phyloP scores from a whole-genome alignment of 2,329 filamentous ascomycete genomes.

The Fusarium falciforme region DNA sequence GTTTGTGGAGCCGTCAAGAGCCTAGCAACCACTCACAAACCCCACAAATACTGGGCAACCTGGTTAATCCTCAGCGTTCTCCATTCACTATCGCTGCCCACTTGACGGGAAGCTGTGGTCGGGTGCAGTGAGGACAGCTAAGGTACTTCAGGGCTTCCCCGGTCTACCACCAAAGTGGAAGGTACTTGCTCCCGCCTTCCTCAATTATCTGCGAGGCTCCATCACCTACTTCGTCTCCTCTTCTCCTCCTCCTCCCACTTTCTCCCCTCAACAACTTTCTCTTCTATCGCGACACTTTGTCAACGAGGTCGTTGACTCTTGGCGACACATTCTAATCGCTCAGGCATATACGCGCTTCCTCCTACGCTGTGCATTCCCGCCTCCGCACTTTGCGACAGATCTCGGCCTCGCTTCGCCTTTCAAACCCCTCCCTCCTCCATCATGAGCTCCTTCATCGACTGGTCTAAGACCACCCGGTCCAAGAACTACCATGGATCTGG shows the following conservation, averaged over 20 bases:
- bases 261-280: slow-evolving; percentile 8
- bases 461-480: slow-evolving; percentile 68
- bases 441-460: slow-evolving; percentile 59
- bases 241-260: slow-evolving; percentile 12
- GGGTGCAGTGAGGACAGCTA: slow-evolving; percentile 10
- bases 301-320: slow-evolving; percentile 8
- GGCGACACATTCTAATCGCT: slow-evolving; percentile 11
- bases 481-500: slow-evolving; percentile 68
- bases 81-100: background rate
- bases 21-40: slow-evolving; percentile 32
- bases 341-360: slow-evolving; percentile 8
- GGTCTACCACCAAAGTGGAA: slow-evolving; percentile 43
- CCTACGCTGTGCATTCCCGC: background rate
- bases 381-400: slow-evolving; percentile 23
- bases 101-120: slow-evolving; percentile 1
- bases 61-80: background rate
- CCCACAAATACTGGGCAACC: slow-evolving; percentile 24
- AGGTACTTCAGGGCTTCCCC: slow-evolving; percentile 26
- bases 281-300: slow-evolving; percentile 7
- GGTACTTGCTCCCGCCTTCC: slow-evolving; percentile 33
- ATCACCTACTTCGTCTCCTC: slow-evolving; percentile 25
- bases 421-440: slow-evolving; percentile 30
- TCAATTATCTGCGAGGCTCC: slow-evolving; percentile 10
- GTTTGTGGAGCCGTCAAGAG: slow-evolving; percentile 19
- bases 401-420: slow-evolving; percentile 12